These are phyloP conservation scores for Canavalia ensiformis DNA, from an alignment of 306 rosid species.

Conservation along the genomic window DNA sequence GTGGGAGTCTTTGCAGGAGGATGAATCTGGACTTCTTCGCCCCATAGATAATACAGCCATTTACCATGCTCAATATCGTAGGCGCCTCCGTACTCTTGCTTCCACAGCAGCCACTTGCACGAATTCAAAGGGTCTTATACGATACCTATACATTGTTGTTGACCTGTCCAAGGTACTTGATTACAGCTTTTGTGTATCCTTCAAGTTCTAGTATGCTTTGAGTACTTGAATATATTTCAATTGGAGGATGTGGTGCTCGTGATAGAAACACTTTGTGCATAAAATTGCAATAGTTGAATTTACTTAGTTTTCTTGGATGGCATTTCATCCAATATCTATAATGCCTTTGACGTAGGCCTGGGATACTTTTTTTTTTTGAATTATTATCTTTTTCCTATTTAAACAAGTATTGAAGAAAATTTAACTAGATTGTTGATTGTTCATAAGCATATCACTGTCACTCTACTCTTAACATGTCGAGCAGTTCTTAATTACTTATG, in stretches of 20 bases:
- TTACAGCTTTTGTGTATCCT: background rate
- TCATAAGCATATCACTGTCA: constrained; percentile 12
- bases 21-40: constrained; percentile 96
- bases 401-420: background rate
- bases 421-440: constrained; percentile 17
- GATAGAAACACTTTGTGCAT: constrained; percentile 16
- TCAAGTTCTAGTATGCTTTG: constrained; percentile 12
- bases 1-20: constrained; percentile 94
- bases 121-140: constrained; percentile 96
- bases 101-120: constrained; percentile 66
- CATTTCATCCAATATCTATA: constrained; percentile 33
- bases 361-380: constrained; percentile 11
- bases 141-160: constrained; percentile 74
- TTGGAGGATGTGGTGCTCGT: constrained; percentile 23
- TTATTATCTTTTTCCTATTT: background rate
- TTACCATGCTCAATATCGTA: constrained; percentile 88
- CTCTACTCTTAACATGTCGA: constrained; percentile 19
- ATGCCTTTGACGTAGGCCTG: background rate
- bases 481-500: background rate
- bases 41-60: constrained; percentile 81
- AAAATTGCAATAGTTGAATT: constrained; percentile 30
- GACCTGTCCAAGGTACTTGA: constrained; percentile 83
- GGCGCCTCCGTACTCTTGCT: constrained; percentile 83
- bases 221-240: constrained; percentile 28
- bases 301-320: constrained; percentile 10